These are phyloP conservation scores for Lactarius quietus DNA, from an alignment of 768 basidiomycete species.

Conservation along the genomic window DNA sequence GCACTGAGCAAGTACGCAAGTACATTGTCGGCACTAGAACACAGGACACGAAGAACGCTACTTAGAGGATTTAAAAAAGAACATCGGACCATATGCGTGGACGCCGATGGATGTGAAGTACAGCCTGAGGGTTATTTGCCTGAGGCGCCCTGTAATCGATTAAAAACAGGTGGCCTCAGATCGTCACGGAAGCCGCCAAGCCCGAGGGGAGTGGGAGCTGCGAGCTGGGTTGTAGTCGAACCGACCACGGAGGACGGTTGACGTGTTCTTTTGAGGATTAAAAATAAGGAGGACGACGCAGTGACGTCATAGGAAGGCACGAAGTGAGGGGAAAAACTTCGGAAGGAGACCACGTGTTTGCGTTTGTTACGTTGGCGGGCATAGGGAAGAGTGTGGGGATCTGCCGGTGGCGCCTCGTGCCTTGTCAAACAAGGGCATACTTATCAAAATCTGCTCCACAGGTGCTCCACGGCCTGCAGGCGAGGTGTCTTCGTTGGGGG, in stretches of 20 bases:
- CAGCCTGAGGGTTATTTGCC: too few species aligned
- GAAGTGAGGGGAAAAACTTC: neutral
- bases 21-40: neutral
- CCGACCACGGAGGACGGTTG: neutral
- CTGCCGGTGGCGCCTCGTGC: slow-evolving; percentile 5
- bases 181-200: neutral
- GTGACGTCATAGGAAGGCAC: neutral
- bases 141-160: neutral
- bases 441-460: slow-evolving; percentile 8
- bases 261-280: neutral
- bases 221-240: neutral
- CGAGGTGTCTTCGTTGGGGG: neutral
- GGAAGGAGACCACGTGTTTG: slow-evolving; percentile 5
- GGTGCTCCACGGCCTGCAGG: slow-evolving; percentile 16
- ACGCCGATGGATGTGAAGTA: neutral
- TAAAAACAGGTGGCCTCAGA: neutral
- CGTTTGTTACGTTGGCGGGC: too few species aligned
- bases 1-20: neutral
- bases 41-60: neutral
- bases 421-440: slow-evolving; percentile 9
- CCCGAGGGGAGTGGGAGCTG: too few species aligned
- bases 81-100: neutral
- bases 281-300: neutral
- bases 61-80: neutral
- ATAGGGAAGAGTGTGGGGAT: too few species aligned